phyloP scores from a whole-genome alignment of 1,284 basidiomycete genomes.

The Dichomitus squalens region DNA sequence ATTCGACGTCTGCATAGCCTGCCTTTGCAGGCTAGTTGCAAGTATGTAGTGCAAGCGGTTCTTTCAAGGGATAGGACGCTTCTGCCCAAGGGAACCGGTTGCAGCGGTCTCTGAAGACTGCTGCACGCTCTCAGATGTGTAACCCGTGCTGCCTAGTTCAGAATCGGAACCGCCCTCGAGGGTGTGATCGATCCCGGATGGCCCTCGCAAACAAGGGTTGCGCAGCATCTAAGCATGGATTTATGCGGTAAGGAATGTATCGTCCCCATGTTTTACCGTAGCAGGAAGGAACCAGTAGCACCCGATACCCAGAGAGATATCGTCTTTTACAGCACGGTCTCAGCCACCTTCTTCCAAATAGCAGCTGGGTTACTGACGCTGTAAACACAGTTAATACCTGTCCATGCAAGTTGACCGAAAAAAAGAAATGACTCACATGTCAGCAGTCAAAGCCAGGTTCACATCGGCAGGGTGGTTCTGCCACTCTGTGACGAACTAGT shows the following conservation, averaged over 20 bases:
- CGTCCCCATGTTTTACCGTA: not conserved
- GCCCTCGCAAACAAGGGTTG: no score
- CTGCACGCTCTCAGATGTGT: no score
- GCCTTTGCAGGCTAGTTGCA: no score
- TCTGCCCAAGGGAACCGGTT: no score
- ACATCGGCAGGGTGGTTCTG: slow-evolving; percentile 56
- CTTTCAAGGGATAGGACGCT: no score
- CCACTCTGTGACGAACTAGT: slow-evolving; percentile 46
- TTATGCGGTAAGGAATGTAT: not conserved
- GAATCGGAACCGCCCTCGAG: no score
- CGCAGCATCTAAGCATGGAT: no score
- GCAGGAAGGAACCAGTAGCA: not conserved
- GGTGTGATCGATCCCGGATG: no score
- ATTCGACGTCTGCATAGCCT: no score
- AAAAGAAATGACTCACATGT: slow-evolving; percentile 43
- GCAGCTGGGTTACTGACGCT: slow-evolving; percentile 51
- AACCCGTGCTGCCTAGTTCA: no score
- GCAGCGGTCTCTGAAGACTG: no score
- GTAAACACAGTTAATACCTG: not conserved
- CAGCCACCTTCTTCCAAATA: slow-evolving; percentile 50
- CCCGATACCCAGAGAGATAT: not conserved
- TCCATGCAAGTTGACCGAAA: not conserved
- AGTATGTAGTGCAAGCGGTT: no score
- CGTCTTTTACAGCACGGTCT: slow-evolving; percentile 27
- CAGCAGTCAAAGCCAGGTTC: slow-evolving; percentile 50